Percentiles rank a stretch among this genome's conserved stretches.
Evolutionary conservation across 129 eudicot species (phyloP).

Genomic region (Dittrichia graveolens): DNA sequence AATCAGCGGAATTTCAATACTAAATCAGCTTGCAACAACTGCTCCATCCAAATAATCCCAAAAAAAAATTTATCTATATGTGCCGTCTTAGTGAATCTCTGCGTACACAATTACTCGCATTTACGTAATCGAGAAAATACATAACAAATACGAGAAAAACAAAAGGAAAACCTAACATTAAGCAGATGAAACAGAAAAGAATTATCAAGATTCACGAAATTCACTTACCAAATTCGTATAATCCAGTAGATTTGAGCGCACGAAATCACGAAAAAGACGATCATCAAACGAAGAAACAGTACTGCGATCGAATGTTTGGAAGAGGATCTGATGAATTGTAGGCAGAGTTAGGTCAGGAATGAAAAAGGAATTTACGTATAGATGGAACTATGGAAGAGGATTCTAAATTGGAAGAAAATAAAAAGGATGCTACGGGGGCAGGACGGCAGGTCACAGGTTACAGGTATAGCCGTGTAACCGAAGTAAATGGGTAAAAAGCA

Average conservation of each 20-base stretch:
- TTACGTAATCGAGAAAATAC: conserved; percentile 16
- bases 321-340: conserved; percentile 21
- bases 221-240: conserved; percentile 31
- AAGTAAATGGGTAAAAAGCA: too few relatives aligned
- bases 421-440: background rate
- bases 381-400: background rate
- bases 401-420: too few relatives aligned
- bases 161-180: background rate
- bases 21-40: conserved; percentile 19
- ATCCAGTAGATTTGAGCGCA: conserved; percentile 9
- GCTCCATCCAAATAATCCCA: background rate
- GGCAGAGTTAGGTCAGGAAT: conserved; percentile 30
- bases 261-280: conserved; percentile 9
- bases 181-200: conserved; percentile 8
- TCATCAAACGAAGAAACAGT: conserved; percentile 14
- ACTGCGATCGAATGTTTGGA: conserved; percentile 11
- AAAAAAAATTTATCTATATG: background rate
- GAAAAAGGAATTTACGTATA: conserved; percentile 24
- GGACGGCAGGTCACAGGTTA: too few relatives aligned
- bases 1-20: conserved; percentile 3
- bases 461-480: too few relatives aligned
- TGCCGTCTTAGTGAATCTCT: background rate
- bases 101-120: conserved; percentile 13
- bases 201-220: background rate
- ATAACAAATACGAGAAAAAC: background rate